Evolutionary conservation across 768 basidiomycete species (phyloP).

Genomic region (Leccinellum luteum): DNA sequence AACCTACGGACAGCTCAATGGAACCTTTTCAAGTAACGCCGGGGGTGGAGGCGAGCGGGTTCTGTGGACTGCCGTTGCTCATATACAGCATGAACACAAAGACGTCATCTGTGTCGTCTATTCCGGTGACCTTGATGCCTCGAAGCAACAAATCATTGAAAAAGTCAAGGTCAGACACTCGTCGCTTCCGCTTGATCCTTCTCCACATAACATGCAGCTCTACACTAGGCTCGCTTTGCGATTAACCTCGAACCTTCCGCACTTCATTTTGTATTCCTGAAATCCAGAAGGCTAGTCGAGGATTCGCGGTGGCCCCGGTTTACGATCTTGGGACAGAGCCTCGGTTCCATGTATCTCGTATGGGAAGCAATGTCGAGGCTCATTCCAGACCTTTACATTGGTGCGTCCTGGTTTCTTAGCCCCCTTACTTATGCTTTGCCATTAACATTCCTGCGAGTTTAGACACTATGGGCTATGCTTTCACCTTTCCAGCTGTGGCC

Average conservation of each 20-base stretch:
- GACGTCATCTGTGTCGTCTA: constrained; percentile 78
- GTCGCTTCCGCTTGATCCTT: background rate
- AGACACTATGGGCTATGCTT: constrained; percentile 99
- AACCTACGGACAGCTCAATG: constrained; percentile 29
- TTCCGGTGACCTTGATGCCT: constrained; percentile 79
- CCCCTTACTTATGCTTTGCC: background rate
- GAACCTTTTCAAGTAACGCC: constrained; percentile 66
- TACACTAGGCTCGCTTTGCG: constrained; percentile 69
- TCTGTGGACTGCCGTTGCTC: constrained; percentile 85
- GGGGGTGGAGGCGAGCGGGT: constrained; percentile 97
- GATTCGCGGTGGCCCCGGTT: constrained; percentile 85
- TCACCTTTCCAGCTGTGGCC: constrained; percentile 79
- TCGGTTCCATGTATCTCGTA: constrained; percentile 82
- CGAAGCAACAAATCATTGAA: constrained; percentile 74
- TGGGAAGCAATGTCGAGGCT: constrained; percentile 79
- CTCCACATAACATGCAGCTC: background rate
- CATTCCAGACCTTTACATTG: constrained; percentile 89
- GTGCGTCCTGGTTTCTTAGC: constrained; percentile 40
- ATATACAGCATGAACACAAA: constrained; percentile 65
- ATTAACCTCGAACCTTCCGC: constrained; percentile 63
- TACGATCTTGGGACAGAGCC: constrained; percentile 87
- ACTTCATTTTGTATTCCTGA: constrained; percentile 81
- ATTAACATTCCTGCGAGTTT: constrained; percentile 2
- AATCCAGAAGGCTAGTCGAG: constrained; percentile 68
- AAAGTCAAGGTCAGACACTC: constrained; percentile 66